These are phyloP conservation scores for Apiospora koreana DNA, from an alignment of 2,329 filamentous ascomycete species.

Conservation along the genomic window DNA sequence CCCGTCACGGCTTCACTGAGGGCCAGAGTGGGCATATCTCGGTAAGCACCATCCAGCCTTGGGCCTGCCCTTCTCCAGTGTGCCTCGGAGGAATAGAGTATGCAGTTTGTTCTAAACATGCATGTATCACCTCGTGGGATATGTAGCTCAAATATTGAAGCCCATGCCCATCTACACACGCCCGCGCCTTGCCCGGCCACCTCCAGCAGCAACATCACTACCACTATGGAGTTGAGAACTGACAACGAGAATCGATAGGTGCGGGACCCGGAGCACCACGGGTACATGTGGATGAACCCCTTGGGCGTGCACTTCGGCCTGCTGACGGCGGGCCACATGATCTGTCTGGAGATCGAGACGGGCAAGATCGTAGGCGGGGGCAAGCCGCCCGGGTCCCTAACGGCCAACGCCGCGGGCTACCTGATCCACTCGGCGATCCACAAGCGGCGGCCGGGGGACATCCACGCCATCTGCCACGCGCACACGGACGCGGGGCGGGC, in stretches of 20 bases:
- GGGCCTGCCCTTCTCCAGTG: too few relatives aligned
- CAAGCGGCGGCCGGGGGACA: constrained; percentile 60
- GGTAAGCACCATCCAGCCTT: constrained; percentile 22
- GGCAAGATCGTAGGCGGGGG: constrained; percentile 65
- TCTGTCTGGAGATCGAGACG: constrained; percentile 58
- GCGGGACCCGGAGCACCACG: constrained; percentile 62
- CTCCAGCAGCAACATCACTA: too few relatives aligned
- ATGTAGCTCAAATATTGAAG: neutral
- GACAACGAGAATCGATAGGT: constrained; percentile 29
- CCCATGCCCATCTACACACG: too few relatives aligned
- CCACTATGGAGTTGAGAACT: too few relatives aligned
- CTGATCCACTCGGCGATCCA: constrained; percentile 70
- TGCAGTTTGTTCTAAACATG: too few relatives aligned
- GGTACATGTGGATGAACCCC: constrained; percentile 71
- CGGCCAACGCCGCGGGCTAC: constrained; percentile 67
- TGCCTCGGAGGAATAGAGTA: neutral
- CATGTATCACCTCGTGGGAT: neutral
- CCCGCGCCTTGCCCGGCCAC: too few relatives aligned
- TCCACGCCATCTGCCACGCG: constrained; percentile 68
- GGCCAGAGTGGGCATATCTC: constrained; percentile 59
- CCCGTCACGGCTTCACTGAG: constrained; percentile 66
- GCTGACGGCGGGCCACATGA: constrained; percentile 66
- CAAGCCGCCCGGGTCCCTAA: constrained; percentile 38
- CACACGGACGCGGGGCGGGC: constrained; percentile 68
- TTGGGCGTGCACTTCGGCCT: constrained; percentile 66